Conservation (phyloP, 306 rosid genomes). For the Citrullus amarus region DNA sequence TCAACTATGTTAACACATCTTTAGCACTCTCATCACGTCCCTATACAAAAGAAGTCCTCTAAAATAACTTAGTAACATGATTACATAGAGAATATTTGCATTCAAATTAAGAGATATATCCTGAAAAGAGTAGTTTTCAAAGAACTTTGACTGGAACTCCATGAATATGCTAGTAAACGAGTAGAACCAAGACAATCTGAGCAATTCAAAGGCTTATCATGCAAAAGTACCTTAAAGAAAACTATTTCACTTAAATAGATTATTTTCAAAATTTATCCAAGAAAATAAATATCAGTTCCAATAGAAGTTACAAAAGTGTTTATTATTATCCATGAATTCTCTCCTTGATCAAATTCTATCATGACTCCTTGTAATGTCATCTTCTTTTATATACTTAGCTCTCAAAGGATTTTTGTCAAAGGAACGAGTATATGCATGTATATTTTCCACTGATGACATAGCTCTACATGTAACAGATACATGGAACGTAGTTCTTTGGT, state of each 20-base stretch:
- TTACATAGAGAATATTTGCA: too few species aligned
- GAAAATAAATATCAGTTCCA: neutral
- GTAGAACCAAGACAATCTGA: too few species aligned
- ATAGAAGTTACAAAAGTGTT: neutral
- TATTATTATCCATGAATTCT: neutral
- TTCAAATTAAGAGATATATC: too few species aligned
- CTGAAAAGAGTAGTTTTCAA: too few species aligned
- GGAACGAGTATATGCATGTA: neutral
- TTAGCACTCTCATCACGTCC: too few species aligned
- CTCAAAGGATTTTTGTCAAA: neutral
- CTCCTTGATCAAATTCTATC: neutral
- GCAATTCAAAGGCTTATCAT: too few species aligned
- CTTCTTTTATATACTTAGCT: neutral
- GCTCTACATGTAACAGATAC: neutral
- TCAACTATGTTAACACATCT: too few species aligned
- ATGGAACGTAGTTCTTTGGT: neutral
- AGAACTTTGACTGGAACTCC: too few species aligned
- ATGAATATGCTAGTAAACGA: too few species aligned
- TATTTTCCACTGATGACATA: neutral
- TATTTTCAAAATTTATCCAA: neutral
- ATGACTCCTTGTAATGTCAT: neutral
- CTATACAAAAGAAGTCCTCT: too few species aligned
- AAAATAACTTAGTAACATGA: too few species aligned
- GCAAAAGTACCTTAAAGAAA: neutral
- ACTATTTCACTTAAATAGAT: neutral